Evolutionary conservation across 1,284 basidiomycete genomes (phyloP).

Genomic region (Apiotrichum laibachii): DNA sequence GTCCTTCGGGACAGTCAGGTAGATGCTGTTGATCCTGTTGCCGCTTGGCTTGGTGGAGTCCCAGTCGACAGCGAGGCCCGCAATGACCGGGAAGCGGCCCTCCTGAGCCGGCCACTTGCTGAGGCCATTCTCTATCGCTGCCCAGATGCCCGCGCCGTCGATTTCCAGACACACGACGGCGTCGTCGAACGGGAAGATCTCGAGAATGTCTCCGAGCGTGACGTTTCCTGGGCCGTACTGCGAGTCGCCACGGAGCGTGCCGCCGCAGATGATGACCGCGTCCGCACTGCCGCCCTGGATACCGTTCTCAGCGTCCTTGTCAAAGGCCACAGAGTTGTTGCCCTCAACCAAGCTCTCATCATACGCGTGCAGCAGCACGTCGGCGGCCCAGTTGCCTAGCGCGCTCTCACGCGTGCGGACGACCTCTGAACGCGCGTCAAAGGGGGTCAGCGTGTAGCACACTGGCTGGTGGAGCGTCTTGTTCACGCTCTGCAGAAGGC

Average conservation of each 20-base stretch:
- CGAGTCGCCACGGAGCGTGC: conserved; percentile 81
- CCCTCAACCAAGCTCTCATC: conserved; percentile 64
- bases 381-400: conserved; percentile 83
- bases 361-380: conserved; percentile 79
- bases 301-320: conserved; percentile 14
- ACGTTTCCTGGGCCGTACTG: conserved; percentile 75
- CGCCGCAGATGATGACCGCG: conserved; percentile 77
- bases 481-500: conserved; percentile 68
- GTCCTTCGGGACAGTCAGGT: conserved; percentile 53
- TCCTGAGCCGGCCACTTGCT: conserved; percentile 85
- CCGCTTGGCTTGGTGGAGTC: conserved; percentile 68
- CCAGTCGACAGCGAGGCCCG: conserved; percentile 83
- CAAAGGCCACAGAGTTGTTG: conserved; percentile 16
- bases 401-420: conserved; percentile 70
- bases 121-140: conserved; percentile 71
- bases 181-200: conserved; percentile 87
- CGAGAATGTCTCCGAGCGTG: conserved; percentile 69
- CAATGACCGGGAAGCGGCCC: conserved; percentile 84
- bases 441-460: conserved; percentile 63
- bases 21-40: conserved; percentile 69
- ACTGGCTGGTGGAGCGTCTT: conserved; percentile 69
- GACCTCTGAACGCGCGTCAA: conserved; percentile 72
- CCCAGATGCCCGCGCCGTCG: conserved; percentile 77
- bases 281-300: conserved; percentile 54
- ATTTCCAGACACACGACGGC: conserved; percentile 74